Percentiles rank a stretch among this genome's conserved stretches.
Evolutionary conservation across 371 early-diverging fungal genomes (phyloP).

Genomic region (Mucor piriformis): DNA sequence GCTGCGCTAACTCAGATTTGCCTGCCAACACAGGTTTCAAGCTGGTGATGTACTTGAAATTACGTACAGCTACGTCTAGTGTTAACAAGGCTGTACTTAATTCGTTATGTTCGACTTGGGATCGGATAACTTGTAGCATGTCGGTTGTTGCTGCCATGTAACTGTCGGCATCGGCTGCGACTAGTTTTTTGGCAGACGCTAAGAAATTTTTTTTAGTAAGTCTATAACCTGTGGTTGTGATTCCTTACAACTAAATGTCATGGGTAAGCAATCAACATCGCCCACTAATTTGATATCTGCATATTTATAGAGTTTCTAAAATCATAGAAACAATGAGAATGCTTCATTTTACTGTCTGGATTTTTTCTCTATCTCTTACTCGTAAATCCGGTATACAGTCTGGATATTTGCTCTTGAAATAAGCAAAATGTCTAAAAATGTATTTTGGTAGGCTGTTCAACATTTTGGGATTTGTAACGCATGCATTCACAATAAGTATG

Average conservation of each 20-base stretch:
- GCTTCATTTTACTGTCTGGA: too few relatives aligned
- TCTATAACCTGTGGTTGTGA: too few relatives aligned
- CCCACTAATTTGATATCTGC: conserved; percentile 32
- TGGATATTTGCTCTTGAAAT: conserved; percentile 71
- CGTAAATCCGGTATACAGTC: conserved; percentile 64
- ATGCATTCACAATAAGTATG: conserved; percentile 75
- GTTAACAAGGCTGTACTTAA: conserved; percentile 29
- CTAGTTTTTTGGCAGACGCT: conserved; percentile 25
- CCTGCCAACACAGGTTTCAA: conserved; percentile 44
- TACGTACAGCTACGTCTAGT: conserved; percentile 34
- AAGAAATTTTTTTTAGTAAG: background rate
- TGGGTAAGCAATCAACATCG: conserved; percentile 33
- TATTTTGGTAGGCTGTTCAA: conserved; percentile 65
- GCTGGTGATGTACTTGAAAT: conserved; percentile 48
- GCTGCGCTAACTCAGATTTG: conserved; percentile 51
- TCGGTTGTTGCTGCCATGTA: conserved; percentile 33
- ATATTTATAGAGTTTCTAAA: conserved; percentile 31
- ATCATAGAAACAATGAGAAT: background rate
- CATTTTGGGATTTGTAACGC: conserved; percentile 49
- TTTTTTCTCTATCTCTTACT: conserved; percentile 25
- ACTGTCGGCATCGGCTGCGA: conserved; percentile 29
- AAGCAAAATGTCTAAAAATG: conserved; percentile 72
- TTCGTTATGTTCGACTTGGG: conserved; percentile 23
- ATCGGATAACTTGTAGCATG: conserved; percentile 25
- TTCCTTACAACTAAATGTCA: conserved; percentile 24